These are phyloP conservation scores for Arabidopsis arenosa DNA, from an alignment of 345 rosid genomes.

Conservation along the genomic window DNA sequence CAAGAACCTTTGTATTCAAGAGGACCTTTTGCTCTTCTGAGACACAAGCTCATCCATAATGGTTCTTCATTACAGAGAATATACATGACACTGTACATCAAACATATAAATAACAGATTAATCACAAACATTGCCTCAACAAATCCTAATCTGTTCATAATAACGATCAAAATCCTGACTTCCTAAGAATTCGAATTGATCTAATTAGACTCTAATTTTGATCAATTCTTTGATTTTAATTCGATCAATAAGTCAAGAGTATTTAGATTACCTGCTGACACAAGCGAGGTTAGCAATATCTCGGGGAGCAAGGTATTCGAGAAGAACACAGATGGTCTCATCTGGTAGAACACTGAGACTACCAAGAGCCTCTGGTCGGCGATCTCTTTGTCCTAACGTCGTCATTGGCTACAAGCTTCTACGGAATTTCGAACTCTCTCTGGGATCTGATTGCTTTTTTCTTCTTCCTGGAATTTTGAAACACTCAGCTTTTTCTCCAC, in stretches of 20 bases:
- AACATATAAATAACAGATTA: neutral
- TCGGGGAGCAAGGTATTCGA: slow-evolving; percentile 68
- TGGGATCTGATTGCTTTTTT: slow-evolving; percentile 13
- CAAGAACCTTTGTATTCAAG: slow-evolving; percentile 82
- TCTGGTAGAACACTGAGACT: slow-evolving; percentile 70
- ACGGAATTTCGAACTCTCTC: neutral
- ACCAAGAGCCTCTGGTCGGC: slow-evolving; percentile 76
- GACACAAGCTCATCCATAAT: slow-evolving; percentile 83
- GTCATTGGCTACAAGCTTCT: slow-evolving; percentile 36
- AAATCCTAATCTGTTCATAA: neutral
- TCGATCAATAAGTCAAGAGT: neutral
- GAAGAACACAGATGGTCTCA: slow-evolving; percentile 65
- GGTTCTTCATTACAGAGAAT: slow-evolving; percentile 92
- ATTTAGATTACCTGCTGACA: slow-evolving; percentile 76
- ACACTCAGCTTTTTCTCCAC: neutral
- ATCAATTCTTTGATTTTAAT: neutral
- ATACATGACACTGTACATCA: slow-evolving; percentile 72
- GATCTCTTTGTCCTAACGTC: slow-evolving; percentile 53
- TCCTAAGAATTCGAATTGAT: neutral
- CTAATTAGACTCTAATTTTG: neutral
- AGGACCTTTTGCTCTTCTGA: slow-evolving; percentile 55
- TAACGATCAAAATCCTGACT: slow-evolving; percentile 2
- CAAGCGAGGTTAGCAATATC: slow-evolving; percentile 82
- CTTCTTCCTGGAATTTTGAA: neutral
- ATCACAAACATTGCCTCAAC: neutral